phyloP scores from a whole-genome alignment of 2,329 filamentous ascomycete species.

The Colletotrichum magnum region DNA sequence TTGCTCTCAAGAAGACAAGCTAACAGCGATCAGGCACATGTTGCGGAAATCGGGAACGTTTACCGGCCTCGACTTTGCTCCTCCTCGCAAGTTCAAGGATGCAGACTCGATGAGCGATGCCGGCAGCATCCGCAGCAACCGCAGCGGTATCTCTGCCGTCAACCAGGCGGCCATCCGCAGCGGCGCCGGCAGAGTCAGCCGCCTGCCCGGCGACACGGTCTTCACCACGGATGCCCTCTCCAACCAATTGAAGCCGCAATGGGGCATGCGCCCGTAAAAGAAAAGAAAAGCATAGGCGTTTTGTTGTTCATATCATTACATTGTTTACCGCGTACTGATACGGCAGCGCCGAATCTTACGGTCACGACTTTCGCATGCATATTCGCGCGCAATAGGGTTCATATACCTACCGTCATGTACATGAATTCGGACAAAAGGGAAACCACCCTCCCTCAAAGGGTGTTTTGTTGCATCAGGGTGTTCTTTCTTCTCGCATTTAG shows the following conservation, averaged over 20 bases:
- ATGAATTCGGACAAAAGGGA: constrained; percentile 27
- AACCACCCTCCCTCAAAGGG: not conserved
- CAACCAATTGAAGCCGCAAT: constrained; percentile 71
- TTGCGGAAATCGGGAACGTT: constrained; percentile 85
- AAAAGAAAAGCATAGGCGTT: constrained; percentile 24
- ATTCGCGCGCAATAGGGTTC: constrained; percentile 27
- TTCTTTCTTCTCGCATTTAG: constrained; percentile 39
- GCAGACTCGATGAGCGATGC: constrained; percentile 73
- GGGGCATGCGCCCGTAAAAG: constrained; percentile 65
- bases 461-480: constrained; percentile 32
- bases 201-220: constrained; percentile 85
- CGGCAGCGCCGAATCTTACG: constrained; percentile 39
- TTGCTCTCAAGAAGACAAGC: not conserved
- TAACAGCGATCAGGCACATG: constrained; percentile 66
- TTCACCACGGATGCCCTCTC: constrained; percentile 80
- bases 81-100: constrained; percentile 81
- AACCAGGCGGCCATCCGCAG: constrained; percentile 81
- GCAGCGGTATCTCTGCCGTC: constrained; percentile 80
- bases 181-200: constrained; percentile 89
- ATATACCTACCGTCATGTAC: constrained; percentile 29
- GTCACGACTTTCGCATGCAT: constrained; percentile 35
- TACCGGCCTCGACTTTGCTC: constrained; percentile 84
- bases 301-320: constrained; percentile 39
- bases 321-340: constrained; percentile 36
- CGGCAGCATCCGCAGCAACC: constrained; percentile 77